These are phyloP conservation scores for Styphnolobium japonicum DNA, from an alignment of 306 rosid genomes.

Conservation along the genomic window DNA sequence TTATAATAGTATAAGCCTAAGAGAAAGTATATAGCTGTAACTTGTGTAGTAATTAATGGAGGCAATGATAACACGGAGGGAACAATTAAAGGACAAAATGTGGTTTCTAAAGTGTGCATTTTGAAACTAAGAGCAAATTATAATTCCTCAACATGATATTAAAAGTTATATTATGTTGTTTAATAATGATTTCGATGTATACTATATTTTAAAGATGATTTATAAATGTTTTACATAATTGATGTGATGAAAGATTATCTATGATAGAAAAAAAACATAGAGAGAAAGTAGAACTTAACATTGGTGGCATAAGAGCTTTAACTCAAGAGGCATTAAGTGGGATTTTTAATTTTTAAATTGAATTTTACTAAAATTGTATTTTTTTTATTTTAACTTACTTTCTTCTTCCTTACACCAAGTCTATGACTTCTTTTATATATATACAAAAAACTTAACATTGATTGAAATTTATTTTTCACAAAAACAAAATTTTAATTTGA, in stretches of 20 bases:
- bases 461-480: too few relatives aligned
- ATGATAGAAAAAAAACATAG: neutral
- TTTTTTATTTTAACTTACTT: too few relatives aligned
- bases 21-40: conserved; percentile 22
- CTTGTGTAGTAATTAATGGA: conserved; percentile 28
- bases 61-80: conserved; percentile 34
- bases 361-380: too few relatives aligned
- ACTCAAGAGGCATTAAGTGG: too few relatives aligned
- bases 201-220: neutral
- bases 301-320: too few relatives aligned
- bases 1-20: conserved; percentile 9
- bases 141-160: too few relatives aligned
- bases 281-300: too few relatives aligned
- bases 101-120: conserved; percentile 52
- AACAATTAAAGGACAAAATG: conserved; percentile 64
- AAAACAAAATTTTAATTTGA: too few relatives aligned
- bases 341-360: too few relatives aligned
- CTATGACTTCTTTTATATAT: too few relatives aligned
- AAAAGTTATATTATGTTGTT: neutral
- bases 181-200: neutral
- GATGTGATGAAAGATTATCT: neutral
- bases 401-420: too few relatives aligned
- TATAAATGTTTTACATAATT: conserved; percentile 13
- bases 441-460: too few relatives aligned
- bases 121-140: conserved; percentile 25